A percentile compares a stretch with the other conserved stretches of the same genome.
Evolutionary conservation across 225 moss, liverwort and hornwort species (phyloP).

Genomic region (Neckera pumila): DNA sequence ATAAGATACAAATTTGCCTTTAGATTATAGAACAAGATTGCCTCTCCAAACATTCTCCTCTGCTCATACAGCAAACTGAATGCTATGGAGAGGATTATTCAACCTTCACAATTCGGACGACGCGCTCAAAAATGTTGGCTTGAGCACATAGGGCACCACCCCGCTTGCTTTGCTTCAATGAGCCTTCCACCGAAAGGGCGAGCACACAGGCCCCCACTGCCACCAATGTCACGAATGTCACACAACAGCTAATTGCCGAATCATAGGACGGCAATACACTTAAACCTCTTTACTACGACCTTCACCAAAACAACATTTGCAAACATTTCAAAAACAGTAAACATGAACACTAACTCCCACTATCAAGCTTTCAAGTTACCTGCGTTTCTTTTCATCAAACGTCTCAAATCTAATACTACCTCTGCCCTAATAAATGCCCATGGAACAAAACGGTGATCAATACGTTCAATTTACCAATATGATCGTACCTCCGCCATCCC

Average conservation of each 20-base stretch:
- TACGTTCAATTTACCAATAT: background rate
- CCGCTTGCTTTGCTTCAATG: constrained; percentile 24
- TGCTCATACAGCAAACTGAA: background rate
- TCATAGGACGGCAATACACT: background rate
- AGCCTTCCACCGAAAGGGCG: constrained; percentile 49
- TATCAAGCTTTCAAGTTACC: background rate
- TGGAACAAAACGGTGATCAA: background rate
- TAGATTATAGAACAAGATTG: background rate
- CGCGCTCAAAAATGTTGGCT: constrained; percentile 91
- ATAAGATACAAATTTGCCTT: background rate
- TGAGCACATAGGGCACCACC: constrained; percentile 72
- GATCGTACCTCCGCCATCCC: constrained; percentile 66
- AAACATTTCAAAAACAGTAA: background rate
- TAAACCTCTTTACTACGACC: background rate
- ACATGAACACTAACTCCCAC: background rate
- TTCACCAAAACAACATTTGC: background rate
- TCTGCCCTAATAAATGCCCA: background rate
- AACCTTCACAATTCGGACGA: constrained; percentile 80
- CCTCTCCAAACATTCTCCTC: background rate
- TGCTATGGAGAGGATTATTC: background rate
- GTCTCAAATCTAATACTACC: background rate
- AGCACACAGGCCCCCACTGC: constrained; percentile 56
- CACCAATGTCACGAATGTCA: background rate
- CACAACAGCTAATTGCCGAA: background rate
- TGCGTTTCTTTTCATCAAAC: background rate